Evolutionary conservation across 352 stramenopile genomes (phyloP), one percentile per base, ranked within the genome.

Genomic region (Elongisporangium undulatum): DNA sequence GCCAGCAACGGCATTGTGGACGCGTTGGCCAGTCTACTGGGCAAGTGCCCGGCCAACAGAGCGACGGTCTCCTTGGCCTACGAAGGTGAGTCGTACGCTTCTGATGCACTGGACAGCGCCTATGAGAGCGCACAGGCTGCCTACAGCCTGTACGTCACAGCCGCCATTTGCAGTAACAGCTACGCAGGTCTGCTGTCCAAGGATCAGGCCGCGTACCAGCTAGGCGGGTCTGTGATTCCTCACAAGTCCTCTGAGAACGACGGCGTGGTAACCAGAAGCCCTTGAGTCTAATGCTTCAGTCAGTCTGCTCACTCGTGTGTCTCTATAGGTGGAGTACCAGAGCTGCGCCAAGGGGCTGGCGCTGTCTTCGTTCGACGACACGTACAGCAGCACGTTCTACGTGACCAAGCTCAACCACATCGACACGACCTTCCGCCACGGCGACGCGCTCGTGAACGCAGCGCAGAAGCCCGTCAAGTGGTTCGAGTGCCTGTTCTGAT

Each of bases 371-470:
- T 81, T 83, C 22, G 63, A 62, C 15, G 65, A 51, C 41, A 68
- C 45, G n/a, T 75, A 78, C 61, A 61, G 21, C 22, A 61, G 69
- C 39, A 53, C 23, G 7, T 77, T 72, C 62, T 87, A 83, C 68
- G 56, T 59, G 23, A 63, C 72, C 0, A 34, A 70, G 38, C 49
- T 87, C n/a, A 83, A 85, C 55, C 77, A 87, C 62, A 54, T 64
- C 4, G 77, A 87, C 54, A 75, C 63, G 1, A 63, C 65, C 3
- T 85, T 87, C 51, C 56, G 74, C 23, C 64, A 63, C 17, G 61
- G 66, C 26, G 74, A 82, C 49, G 74, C 50, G 2, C 56, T 63
- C 19, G 70, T 74, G 41, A 63, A 66, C 12, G 55, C 69, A 20
- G 64, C 69, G 0, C 60, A 75, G 56, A 83, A 79, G 41, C 66